Conservation (phyloP, 768 basidiomycete genomes). For the Dioszegia aurantiaca region DNA sequence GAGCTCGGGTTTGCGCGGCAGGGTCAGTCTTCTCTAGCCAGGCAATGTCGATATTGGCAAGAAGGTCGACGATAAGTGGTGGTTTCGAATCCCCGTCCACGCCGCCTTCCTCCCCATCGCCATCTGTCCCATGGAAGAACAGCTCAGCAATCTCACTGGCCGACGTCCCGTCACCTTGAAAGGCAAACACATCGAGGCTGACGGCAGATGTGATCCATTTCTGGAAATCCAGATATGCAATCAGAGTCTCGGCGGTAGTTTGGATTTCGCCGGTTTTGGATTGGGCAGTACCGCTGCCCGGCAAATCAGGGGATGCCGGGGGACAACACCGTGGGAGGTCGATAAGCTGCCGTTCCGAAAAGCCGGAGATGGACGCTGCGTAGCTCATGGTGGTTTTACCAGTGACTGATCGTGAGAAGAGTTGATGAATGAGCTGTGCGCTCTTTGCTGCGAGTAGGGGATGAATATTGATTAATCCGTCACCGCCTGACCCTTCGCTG, state of each 20-base stretch:
- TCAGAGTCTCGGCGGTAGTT: conserved; percentile 57
- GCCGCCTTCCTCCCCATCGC: conserved; percentile 56
- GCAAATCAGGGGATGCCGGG: neutral
- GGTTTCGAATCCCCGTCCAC: conserved; percentile 61
- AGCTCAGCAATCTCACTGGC: conserved; percentile 74
- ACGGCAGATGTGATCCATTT: conserved; percentile 80
- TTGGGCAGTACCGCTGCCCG: neutral
- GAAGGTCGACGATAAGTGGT: conserved; percentile 78
- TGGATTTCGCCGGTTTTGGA: conserved; percentile 6
- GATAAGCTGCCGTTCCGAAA: conserved; percentile 74
- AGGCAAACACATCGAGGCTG: conserved; percentile 81
- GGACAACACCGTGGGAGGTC: conserved; percentile 31
- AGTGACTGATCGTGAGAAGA: conserved; percentile 81
- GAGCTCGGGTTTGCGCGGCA: conserved; percentile 5
- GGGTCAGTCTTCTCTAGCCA: conserved; percentile 64
- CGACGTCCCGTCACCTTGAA: conserved; percentile 67
- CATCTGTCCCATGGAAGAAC: conserved; percentile 61
- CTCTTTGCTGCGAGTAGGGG: conserved; percentile 81
- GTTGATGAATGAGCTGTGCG: conserved; percentile 76
- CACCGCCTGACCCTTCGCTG: conserved; percentile 57
- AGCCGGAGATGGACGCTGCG: conserved; percentile 80
- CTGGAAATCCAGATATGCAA: conserved; percentile 74
- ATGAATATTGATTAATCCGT: conserved; percentile 50
- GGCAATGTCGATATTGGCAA: conserved; percentile 80
- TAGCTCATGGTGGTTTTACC: conserved; percentile 79